Conservation (phyloP, 2,329 filamentous ascomycete species). For the Aureobasidium musti region DNA sequence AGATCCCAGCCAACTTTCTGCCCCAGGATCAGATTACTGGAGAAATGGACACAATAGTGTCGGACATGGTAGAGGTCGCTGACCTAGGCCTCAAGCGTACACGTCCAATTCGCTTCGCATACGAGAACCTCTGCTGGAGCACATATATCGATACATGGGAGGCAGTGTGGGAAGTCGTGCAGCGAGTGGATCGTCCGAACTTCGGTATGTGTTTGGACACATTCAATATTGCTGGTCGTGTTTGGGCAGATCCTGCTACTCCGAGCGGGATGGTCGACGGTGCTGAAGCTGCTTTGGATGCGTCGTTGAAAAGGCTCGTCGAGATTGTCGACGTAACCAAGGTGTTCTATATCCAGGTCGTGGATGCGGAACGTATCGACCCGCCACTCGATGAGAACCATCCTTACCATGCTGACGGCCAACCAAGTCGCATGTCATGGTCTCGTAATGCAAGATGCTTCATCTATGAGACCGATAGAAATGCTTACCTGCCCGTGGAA, state of each 20-base stretch:
- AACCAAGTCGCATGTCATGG: slow-evolving; percentile 72
- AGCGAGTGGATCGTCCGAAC: slow-evolving; percentile 39
- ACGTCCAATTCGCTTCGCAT: slow-evolving; percentile 67
- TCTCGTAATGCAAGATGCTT: slow-evolving; percentile 70
- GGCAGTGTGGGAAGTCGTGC: slow-evolving; percentile 67
- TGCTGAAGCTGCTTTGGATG: slow-evolving; percentile 54
- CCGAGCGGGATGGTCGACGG: slow-evolving; percentile 29
- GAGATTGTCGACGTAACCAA: slow-evolving; percentile 61
- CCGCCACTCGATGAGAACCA: slow-evolving; percentile 59
- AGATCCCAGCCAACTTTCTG: slow-evolving; percentile 72
- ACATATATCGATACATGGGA: slow-evolving; percentile 73
- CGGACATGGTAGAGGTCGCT: slow-evolving; percentile 65
- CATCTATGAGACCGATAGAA: slow-evolving; percentile 60
- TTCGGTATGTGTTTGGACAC: slow-evolving; percentile 35
- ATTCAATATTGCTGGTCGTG: slow-evolving; percentile 34
- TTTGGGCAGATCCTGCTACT: slow-evolving; percentile 33
- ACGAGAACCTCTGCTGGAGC: slow-evolving; percentile 73
- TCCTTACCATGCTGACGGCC: slow-evolving; percentile 56
- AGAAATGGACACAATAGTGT: slow-evolving; percentile 59
- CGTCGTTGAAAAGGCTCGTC: slow-evolving; percentile 59
- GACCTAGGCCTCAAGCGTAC: slow-evolving; percentile 62
- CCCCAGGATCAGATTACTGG: slow-evolving; percentile 54
- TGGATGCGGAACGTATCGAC: slow-evolving; percentile 67
- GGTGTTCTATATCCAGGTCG: slow-evolving; percentile 75
- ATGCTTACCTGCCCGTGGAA: slow-evolving; percentile 67